These are phyloP conservation scores for Phytophthora boehmeriae DNA, from an alignment of 352 stramenopile genomes.

Conservation along the genomic window DNA sequence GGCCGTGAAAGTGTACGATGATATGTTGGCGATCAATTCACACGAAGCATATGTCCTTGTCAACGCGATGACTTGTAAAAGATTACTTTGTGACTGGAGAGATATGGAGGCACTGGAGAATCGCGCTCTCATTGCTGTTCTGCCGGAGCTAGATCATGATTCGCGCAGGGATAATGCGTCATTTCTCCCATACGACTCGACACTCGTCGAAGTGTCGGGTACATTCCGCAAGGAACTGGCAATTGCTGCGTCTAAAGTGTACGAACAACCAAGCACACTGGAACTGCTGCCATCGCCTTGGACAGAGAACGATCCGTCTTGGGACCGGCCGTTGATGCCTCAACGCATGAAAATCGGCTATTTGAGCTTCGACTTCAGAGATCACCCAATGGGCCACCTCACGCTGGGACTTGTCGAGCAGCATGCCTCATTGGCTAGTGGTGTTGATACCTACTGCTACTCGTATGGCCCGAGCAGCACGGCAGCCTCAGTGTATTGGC, in stretches of 20 bases:
- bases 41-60: constrained; percentile 44
- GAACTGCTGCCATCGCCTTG: constrained; percentile 32
- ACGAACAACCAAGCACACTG: constrained; percentile 48
- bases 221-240: constrained; percentile 55
- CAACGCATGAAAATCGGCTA: constrained; percentile 81
- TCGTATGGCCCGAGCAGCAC: constrained; percentile 77
- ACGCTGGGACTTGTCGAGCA: constrained; percentile 83
- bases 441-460: constrained; percentile 67
- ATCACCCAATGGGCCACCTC: constrained; percentile 94
- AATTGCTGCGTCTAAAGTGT: constrained; percentile 23
- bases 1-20: constrained; percentile 49
- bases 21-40: constrained; percentile 44
- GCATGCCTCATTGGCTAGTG: constrained; percentile 48
- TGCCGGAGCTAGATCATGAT: constrained; percentile 19
- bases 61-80: constrained; percentile 54
- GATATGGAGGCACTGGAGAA: constrained; percentile 53
- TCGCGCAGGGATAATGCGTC: constrained; percentile 12
- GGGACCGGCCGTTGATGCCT: constrained; percentile 23
- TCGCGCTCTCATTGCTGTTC: constrained; percentile 36
- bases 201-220: constrained; percentile 60
- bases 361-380: constrained; percentile 90
- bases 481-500: constrained; percentile 63
- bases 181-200: constrained; percentile 78
- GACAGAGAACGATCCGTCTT: constrained; percentile 10
- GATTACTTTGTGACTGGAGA: constrained; percentile 70